Percentiles rank a stretch among this genome's conserved stretches.
Evolutionary conservation across 2,329 filamentous ascomycete genomes (phyloP).

Genomic region (Fonsecaea erecta): DNA sequence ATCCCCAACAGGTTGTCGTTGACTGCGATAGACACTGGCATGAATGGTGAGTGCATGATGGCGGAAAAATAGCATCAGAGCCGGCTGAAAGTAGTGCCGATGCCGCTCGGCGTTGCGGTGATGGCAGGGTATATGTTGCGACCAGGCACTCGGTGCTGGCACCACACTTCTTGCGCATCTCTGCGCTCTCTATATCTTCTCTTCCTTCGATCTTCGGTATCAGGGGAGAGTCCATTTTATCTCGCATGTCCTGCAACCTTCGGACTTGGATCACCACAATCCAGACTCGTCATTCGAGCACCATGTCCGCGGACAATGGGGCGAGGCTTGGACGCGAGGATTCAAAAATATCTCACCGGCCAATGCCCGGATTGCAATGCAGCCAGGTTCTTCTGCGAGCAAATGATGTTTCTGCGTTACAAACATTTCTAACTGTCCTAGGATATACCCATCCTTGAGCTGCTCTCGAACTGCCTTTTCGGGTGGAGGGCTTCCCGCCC

Average conservation of each 20-base stretch:
- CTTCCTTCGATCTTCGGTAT: background rate
- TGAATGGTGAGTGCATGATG: background rate
- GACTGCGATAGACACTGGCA: background rate
- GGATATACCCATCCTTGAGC: background rate
- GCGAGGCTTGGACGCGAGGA: background rate
- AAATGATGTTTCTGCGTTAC: slow-evolving; percentile 10
- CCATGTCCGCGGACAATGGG: background rate
- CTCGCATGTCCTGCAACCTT: background rate
- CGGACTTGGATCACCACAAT: slow-evolving; percentile 2
- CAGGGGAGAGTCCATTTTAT: background rate
- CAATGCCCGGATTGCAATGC: slow-evolving; percentile 15
- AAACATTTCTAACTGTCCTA: slow-evolving; percentile 14
- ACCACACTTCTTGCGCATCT: background rate
- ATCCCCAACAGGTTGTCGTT: background rate
- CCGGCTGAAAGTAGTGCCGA: background rate
- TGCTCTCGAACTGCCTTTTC: slow-evolving; percentile 8
- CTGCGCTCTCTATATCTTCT: background rate
- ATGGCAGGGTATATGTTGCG: background rate
- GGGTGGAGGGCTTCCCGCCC: background rate
- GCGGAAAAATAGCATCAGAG: background rate
- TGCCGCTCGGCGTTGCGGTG: background rate
- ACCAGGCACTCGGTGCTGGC: background rate
- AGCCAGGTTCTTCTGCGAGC: background rate
- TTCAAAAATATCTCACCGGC: slow-evolving; percentile 28
- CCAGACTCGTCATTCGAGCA: background rate